Evolutionary conservation across 768 basidiomycete genomes (phyloP).

Genomic region (Ephemerocybe angulata): DNA sequence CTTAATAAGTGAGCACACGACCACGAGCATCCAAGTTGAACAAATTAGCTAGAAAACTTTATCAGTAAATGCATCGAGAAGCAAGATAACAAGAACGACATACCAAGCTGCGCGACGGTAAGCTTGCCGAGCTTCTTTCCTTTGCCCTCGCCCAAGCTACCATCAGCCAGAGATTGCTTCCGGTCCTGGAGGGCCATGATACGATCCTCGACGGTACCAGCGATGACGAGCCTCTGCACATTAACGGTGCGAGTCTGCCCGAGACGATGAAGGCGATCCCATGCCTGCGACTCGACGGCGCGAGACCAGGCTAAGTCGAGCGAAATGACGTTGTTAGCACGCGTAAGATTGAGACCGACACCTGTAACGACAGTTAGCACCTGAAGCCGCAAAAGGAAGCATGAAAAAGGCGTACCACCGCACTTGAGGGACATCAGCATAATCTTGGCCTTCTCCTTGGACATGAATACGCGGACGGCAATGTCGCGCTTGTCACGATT

Average conservation of each 20-base stretch:
- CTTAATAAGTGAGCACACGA: conserved; percentile 19
- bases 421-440: conserved; percentile 67
- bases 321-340: conserved; percentile 62
- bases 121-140: conserved; percentile 54
- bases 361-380: conserved; percentile 20
- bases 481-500: conserved; percentile 45
- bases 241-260: conserved; percentile 51
- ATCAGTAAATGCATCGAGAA: background rate
- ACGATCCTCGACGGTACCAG: conserved; percentile 65
- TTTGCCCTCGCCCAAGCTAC: conserved; percentile 57
- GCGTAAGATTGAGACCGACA: conserved; percentile 55
- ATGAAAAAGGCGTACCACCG: conserved; percentile 38
- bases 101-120: conserved; percentile 48
- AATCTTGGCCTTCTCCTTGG: conserved; percentile 49
- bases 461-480: conserved; percentile 59
- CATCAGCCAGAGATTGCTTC: conserved; percentile 61
- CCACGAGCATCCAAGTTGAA: conserved; percentile 42
- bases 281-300: conserved; percentile 60
- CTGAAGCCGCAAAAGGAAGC: background rate
- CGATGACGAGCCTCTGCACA: conserved; percentile 56
- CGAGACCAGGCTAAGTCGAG: conserved; percentile 64
- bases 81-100: conserved; percentile 13
- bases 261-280: conserved; percentile 56
- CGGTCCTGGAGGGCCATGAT: conserved; percentile 60
- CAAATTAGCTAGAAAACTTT: conserved; percentile 30